Conservation (phyloP, 192 early-diverging fungal species). For the Entomortierella beljakovae region DNA sequence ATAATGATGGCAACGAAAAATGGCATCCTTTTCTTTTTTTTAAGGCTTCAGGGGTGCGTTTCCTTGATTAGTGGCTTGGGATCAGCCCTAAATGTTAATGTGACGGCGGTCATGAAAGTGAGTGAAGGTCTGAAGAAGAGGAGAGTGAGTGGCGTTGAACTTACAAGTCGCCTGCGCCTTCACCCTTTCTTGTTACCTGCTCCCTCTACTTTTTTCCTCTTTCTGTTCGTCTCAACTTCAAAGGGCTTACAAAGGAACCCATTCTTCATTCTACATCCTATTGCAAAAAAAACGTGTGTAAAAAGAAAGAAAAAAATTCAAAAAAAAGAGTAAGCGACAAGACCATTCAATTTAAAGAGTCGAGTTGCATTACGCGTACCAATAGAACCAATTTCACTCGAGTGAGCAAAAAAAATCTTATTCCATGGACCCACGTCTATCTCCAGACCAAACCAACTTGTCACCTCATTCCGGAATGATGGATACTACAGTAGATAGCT, state of each 20-base stretch:
- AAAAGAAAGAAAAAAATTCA: too few species aligned
- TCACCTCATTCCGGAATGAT: slow-evolving; percentile 38
- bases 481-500: slow-evolving; percentile 24
- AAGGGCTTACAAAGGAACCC: background rate
- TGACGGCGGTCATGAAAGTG: too few species aligned
- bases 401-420: background rate
- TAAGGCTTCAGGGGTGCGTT: too few species aligned
- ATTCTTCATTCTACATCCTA: slow-evolving; percentile 20
- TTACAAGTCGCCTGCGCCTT: slow-evolving; percentile 31
- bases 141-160: too few species aligned
- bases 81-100: too few species aligned
- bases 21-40: too few species aligned
- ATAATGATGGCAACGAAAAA: too few species aligned
- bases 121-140: too few species aligned
- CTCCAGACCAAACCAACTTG: slow-evolving; percentile 27
- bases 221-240: background rate
- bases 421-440: slow-evolving; percentile 48
- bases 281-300: background rate
- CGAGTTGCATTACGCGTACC: slow-evolving; percentile 13
- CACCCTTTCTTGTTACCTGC: background rate
- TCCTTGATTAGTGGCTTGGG: too few species aligned
- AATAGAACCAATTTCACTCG: background rate
- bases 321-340: background rate
- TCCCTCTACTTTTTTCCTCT: background rate
- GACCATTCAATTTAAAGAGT: too few species aligned